Evolutionary conservation across 768 basidiomycete species (phyloP).

Genomic region (Pholiota molesta): DNA sequence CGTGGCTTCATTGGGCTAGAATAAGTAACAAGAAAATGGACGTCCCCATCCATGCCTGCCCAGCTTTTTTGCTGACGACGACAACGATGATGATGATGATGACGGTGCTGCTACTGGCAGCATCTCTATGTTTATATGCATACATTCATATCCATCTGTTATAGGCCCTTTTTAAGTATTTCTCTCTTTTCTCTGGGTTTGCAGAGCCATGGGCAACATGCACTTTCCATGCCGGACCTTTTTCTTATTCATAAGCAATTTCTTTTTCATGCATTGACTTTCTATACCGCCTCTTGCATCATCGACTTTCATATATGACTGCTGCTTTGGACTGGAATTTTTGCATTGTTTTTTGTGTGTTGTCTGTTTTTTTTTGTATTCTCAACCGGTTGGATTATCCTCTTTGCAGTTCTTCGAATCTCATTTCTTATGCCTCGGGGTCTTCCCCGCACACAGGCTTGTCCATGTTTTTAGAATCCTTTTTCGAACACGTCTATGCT

Average conservation of each 20-base stretch:
- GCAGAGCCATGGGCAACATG: slow-evolving; percentile 9
- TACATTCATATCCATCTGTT: slow-evolving; percentile 10
- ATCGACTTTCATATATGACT: slow-evolving; percentile 9
- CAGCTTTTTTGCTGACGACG: slow-evolving; percentile 8
- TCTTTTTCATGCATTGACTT: slow-evolving; percentile 11
- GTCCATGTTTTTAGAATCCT: not conserved
- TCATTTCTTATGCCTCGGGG: not conserved
- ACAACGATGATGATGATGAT: slow-evolving; percentile 11
- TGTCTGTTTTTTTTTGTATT: slow-evolving; percentile 15
- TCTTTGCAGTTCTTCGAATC: slow-evolving; percentile 9
- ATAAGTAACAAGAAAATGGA: slow-evolving; percentile 27
- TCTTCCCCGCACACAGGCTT: not conserved
- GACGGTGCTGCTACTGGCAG: not conserved
- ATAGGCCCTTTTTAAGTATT: slow-evolving; percentile 13
- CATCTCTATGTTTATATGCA: slow-evolving; percentile 14
- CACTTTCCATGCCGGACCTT: slow-evolving; percentile 21
- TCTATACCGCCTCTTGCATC: slow-evolving; percentile 10
- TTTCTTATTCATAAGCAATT: slow-evolving; percentile 12
- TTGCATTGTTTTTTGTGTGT: slow-evolving; percentile 7
- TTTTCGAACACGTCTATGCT: slow-evolving; percentile 5
- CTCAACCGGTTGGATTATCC: slow-evolving; percentile 23
- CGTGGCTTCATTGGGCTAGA: slow-evolving; percentile 75
- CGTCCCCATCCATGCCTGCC: slow-evolving; percentile 6
- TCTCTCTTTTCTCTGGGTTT: slow-evolving; percentile 12
- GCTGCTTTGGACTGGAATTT: slow-evolving; percentile 24